Evolutionary conservation across 306 rosid species (phyloP).

Genomic region (Hippophae gyantsensis): DNA sequence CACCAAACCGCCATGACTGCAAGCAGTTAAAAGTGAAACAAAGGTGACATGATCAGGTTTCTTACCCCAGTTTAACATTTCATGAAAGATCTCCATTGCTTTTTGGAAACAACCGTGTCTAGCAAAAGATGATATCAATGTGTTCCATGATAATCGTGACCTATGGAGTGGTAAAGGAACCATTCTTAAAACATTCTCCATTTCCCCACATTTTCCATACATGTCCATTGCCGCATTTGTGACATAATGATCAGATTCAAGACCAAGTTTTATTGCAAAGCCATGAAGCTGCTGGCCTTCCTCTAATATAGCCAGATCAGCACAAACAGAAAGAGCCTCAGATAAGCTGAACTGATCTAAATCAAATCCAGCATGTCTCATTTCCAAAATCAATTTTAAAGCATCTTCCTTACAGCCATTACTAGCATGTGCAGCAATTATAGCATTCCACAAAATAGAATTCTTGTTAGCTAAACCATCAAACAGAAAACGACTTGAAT

Average conservation of each 20-base stretch:
- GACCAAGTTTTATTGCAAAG: slow-evolving; percentile 59
- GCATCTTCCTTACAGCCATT: slow-evolving; percentile 72
- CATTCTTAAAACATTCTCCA: slow-evolving; percentile 56
- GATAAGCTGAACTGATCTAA: slow-evolving; percentile 84
- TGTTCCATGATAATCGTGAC: slow-evolving; percentile 79
- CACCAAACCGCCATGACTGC: slow-evolving; percentile 85
- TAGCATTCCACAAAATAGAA: slow-evolving; percentile 76
- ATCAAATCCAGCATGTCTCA: slow-evolving; percentile 44
- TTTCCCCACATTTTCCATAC: slow-evolving; percentile 92
- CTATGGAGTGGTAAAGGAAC: slow-evolving; percentile 45
- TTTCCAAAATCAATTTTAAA: slow-evolving; percentile 44
- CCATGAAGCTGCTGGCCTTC: slow-evolving; percentile 87
- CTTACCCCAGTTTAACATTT: slow-evolving; percentile 55
- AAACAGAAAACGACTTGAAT: slow-evolving; percentile 51
- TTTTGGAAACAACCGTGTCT: slow-evolving; percentile 62
- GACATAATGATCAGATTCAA: slow-evolving; percentile 57
- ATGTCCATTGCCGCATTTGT: slow-evolving; percentile 81
- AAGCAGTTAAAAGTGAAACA: slow-evolving; percentile 83
- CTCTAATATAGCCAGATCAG: slow-evolving; percentile 74
- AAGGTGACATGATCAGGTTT: slow-evolving; percentile 86
- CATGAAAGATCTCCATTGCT: slow-evolving; percentile 63
- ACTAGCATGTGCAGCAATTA: slow-evolving; percentile 71
- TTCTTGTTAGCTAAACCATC: slow-evolving; percentile 38
- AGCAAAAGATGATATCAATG: slow-evolving; percentile 71
- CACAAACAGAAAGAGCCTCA: slow-evolving; percentile 51